These are phyloP conservation scores for Phoma sp. DNA, from an alignment of 2,329 filamentous ascomycete genomes.

Conservation along the genomic window DNA sequence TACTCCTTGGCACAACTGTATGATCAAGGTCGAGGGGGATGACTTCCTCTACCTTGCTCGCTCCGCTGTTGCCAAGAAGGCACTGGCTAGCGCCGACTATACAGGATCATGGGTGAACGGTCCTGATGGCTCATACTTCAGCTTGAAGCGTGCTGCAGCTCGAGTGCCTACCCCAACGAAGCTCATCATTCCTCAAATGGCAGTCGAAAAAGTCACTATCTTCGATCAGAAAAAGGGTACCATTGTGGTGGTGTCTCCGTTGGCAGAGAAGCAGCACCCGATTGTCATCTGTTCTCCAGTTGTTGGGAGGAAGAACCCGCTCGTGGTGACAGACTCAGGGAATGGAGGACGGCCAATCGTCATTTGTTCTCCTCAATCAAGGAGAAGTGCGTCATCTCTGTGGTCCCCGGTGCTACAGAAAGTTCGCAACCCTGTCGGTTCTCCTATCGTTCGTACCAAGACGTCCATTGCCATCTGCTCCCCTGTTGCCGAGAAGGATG, in stretches of 20 bases:
- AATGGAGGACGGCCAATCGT: slow-evolving; percentile 29
- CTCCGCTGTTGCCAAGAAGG: slow-evolving; percentile 34
- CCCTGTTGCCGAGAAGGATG: slow-evolving; percentile 19
- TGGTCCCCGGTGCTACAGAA: slow-evolving; percentile 29
- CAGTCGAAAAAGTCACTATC: slow-evolving; percentile 27
- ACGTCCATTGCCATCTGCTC: slow-evolving; percentile 28
- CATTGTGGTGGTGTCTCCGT: slow-evolving; percentile 28
- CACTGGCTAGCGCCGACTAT: slow-evolving; percentile 27
- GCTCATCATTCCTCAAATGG: slow-evolving; percentile 21
- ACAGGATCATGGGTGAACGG: slow-evolving; percentile 37
- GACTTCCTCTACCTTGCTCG: slow-evolving; percentile 36
- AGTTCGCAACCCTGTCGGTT: slow-evolving; percentile 30
- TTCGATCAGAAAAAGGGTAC: slow-evolving; percentile 31
- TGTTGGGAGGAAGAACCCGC: slow-evolving; percentile 30
- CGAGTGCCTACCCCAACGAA: slow-evolving; percentile 10
- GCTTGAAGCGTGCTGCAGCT: slow-evolving; percentile 26
- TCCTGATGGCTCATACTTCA: slow-evolving; percentile 35
- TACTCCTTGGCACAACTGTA: slow-evolving; percentile 55
- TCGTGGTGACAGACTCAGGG: slow-evolving; percentile 27
- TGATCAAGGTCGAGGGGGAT: slow-evolving; percentile 44
- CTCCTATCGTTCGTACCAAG: slow-evolving; percentile 30
- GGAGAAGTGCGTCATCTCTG: slow-evolving; percentile 16
- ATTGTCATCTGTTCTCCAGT: slow-evolving; percentile 35
- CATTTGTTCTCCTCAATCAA: slow-evolving; percentile 28
- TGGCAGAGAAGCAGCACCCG: slow-evolving; percentile 30